phyloP scores from a whole-genome alignment of 495 filamentous ascomycete species.

The Amphirosellinia nigrospora region DNA sequence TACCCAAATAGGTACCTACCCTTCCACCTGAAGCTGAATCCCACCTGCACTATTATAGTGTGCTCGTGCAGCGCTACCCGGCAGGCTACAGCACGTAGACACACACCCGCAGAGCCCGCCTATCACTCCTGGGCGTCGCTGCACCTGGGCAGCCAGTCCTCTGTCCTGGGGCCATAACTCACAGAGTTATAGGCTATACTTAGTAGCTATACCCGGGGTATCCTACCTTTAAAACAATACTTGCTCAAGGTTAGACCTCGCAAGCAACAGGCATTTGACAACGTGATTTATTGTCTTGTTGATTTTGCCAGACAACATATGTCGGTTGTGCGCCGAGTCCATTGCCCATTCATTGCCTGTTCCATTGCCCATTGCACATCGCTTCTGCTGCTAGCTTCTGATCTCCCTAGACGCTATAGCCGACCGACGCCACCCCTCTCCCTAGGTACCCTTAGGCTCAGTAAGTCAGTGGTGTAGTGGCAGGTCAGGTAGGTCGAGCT shows the following conservation, averaged over 20 bases:
- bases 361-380: neutral
- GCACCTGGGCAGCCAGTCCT: too few relatives aligned
- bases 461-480: neutral
- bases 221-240: neutral
- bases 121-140: neutral
- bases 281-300: conserved; percentile 1
- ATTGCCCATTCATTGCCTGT: too few relatives aligned
- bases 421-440: conserved; percentile 1
- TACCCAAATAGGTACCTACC: too few relatives aligned
- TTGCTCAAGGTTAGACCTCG: neutral
- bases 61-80: neutral
- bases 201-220: neutral
- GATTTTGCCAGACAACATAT: conserved; percentile 15
- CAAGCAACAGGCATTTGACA: neutral
- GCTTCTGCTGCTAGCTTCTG: neutral
- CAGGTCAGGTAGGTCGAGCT: neutral
- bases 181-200: neutral
- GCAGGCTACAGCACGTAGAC: neutral
- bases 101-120: neutral
- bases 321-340: conserved; percentile 7
- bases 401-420: neutral
- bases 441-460: neutral
- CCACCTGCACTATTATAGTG: neutral
- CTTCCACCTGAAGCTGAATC: neutral
- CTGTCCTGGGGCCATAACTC: neutral